Conservation (phyloP, 352 stramenopile genomes). For the Pythium rhizo-oryzae region DNA sequence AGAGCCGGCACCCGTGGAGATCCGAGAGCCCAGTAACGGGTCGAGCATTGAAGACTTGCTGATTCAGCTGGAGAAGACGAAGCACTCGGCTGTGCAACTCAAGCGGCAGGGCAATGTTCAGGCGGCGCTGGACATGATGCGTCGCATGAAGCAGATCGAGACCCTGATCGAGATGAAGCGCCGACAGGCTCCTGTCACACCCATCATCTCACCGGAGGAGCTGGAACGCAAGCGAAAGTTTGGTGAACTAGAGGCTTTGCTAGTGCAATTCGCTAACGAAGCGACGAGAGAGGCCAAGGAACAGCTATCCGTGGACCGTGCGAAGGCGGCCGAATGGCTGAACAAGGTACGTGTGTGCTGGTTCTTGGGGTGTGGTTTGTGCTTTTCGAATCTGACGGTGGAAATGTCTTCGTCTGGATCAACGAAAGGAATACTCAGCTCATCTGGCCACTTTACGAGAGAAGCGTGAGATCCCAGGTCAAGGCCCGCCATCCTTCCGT, state of each 20-base stretch:
- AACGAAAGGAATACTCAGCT: slow-evolving; percentile 64
- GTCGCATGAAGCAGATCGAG: slow-evolving; percentile 75
- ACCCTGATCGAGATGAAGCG: slow-evolving; percentile 57
- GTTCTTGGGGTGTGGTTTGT: neutral
- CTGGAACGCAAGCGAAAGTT: slow-evolving; percentile 37
- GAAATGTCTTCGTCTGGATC: neutral
- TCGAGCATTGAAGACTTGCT: slow-evolving; percentile 36
- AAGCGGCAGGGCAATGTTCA: slow-evolving; percentile 65
- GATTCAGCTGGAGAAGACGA: slow-evolving; percentile 48
- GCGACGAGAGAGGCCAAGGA: slow-evolving; percentile 54
- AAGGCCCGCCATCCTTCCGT: slow-evolving; percentile 48
- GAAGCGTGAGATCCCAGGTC: slow-evolving; percentile 50
- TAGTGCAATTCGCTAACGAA: slow-evolving; percentile 70
- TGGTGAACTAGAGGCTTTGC: slow-evolving; percentile 57
- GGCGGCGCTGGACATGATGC: slow-evolving; percentile 64
- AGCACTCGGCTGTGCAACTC: slow-evolving; percentile 44
- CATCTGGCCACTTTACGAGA: slow-evolving; percentile 54
- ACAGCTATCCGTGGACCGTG: slow-evolving; percentile 47
- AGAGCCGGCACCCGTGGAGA: neutral
- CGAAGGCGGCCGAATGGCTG: slow-evolving; percentile 57
- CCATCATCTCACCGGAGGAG: slow-evolving; percentile 19
- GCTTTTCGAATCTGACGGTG: neutral
- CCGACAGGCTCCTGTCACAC: slow-evolving; percentile 6
- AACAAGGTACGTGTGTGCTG: slow-evolving; percentile 40
- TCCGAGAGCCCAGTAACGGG: neutral